phyloP scores from a whole-genome alignment of 306 rosid genomes.

The Cicer judaicum region DNA sequence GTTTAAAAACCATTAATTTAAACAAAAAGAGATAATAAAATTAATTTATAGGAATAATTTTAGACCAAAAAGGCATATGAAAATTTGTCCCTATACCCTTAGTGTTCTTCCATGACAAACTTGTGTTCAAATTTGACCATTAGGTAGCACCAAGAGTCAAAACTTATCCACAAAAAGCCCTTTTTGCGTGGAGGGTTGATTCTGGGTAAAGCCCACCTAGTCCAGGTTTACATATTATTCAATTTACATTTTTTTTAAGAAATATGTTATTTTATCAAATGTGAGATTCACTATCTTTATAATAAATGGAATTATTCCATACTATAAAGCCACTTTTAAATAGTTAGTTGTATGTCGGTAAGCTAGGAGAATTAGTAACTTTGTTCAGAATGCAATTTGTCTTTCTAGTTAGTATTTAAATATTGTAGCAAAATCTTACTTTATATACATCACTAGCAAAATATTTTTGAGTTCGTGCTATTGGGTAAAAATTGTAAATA shows the following conservation, averaged over 20 bases:
- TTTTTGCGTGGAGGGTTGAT: background rate
- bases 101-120: background rate
- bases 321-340: background rate
- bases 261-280: background rate
- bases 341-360: background rate
- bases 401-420: background rate
- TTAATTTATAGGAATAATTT: too few relatives aligned
- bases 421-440: background rate
- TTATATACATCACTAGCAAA: background rate
- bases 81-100: too few relatives aligned
- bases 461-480: too few relatives aligned
- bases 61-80: too few relatives aligned
- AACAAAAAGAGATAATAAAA: too few relatives aligned
- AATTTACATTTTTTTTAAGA: too few relatives aligned
- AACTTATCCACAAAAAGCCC: background rate
- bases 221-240: too few relatives aligned
- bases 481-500: too few relatives aligned
- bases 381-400: background rate
- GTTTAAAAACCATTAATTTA: too few relatives aligned
- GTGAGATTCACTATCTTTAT: background rate
- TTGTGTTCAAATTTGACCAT: conserved; percentile 28
- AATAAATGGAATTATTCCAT: background rate
- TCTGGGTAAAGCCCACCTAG: background rate
- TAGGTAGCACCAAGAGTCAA: conserved; percentile 34
- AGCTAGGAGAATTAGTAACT: background rate